Conservation (phyloP, 176 grass and related monocot genomes). For the sorghum (Sorghum bicolor) region DNA sequence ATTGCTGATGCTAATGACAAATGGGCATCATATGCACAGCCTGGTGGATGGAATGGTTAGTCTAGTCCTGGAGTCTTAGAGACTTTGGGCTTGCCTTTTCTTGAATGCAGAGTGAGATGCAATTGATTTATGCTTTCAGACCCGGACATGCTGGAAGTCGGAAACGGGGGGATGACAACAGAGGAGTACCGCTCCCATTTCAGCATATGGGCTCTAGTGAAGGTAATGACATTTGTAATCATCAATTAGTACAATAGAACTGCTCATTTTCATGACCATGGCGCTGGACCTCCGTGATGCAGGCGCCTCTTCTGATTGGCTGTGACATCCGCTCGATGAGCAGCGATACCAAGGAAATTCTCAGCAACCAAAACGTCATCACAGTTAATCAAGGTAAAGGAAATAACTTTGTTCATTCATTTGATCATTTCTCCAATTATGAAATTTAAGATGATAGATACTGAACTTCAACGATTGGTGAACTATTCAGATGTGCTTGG, state of each 20-base stretch:
- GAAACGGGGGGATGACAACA: conserved; percentile 43
- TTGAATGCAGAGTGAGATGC: conserved; percentile 2
- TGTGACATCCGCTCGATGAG: conserved; percentile 56
- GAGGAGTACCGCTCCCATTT: conserved; percentile 51
- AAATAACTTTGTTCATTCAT: not conserved
- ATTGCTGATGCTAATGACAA: conserved; percentile 45
- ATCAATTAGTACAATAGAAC: not conserved
- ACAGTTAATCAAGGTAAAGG: conserved; percentile 71
- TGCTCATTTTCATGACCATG: not conserved
- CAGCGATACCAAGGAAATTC: conserved; percentile 42
- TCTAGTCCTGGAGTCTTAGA: not conserved
- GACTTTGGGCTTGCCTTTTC: not conserved
- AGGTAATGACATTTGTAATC: conserved; percentile 31
- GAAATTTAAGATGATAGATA: not conserved
- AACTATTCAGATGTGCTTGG: conserved; percentile 40
- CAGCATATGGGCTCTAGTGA: conserved; percentile 53
- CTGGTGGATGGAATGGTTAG: conserved; percentile 77
- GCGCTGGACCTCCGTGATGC: not conserved
- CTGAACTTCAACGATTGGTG: not conserved
- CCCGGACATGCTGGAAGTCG: conserved; percentile 57
- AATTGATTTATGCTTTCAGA: conserved; percentile 12
- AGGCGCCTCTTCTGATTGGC: conserved; percentile 77
- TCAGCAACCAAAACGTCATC: conserved; percentile 70
- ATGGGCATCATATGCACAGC: conserved; percentile 58
- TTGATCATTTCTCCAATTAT: not conserved